Evolutionary conservation across 108 stramenopile genomes (phyloP).

Genomic region (Fragilariopsis cylindrus): DNA sequence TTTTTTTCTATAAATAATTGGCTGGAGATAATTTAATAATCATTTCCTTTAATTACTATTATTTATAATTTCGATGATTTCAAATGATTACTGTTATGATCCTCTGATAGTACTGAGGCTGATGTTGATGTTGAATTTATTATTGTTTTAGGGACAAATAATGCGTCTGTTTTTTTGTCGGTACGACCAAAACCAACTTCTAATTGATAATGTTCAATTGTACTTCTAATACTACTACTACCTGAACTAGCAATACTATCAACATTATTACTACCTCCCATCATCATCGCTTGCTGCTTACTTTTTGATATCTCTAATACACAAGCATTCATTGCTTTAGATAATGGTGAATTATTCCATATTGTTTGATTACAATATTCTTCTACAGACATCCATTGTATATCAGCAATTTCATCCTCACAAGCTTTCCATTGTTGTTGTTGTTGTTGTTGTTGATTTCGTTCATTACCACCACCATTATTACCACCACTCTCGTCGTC

Average conservation of each 20-base stretch:
- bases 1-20: too few species aligned
- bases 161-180: conserved; percentile 21
- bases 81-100: too few species aligned
- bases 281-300: neutral
- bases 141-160: conserved; percentile 9
- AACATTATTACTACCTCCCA: too few species aligned
- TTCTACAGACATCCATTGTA: conserved; percentile 77
- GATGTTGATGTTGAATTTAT: neutral
- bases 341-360: conserved; percentile 66
- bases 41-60: too few species aligned
- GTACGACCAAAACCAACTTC: conserved; percentile 34
- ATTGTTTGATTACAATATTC: conserved; percentile 65
- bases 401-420: conserved; percentile 74
- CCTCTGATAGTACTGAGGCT: too few species aligned
- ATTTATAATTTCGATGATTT: too few species aligned
- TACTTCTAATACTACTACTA: neutral
- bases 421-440: conserved; percentile 20
- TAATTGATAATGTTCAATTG: conserved; percentile 22
- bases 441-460: neutral
- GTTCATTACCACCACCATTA: neutral
- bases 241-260: too few species aligned
- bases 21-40: too few species aligned
- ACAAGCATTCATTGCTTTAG: conserved; percentile 64
- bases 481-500: conserved; percentile 4
- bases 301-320: conserved; percentile 33